Base-by-base conservation (phyloP, 2,329 filamentous ascomycete species). In the Mollisia scopiformis region DNA sequence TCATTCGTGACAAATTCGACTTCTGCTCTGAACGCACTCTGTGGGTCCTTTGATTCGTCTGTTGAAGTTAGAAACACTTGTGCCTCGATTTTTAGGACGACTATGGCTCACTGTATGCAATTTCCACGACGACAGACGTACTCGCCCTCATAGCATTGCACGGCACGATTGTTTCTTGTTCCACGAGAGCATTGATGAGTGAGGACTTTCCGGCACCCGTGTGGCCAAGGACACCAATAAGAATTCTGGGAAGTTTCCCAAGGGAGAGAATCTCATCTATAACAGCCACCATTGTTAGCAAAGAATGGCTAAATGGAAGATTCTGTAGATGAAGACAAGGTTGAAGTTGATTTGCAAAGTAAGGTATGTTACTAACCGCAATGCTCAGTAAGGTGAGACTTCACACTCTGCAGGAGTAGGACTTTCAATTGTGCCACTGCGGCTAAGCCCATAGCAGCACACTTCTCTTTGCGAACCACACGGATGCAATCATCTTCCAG, bases 91-190 rank as follows among this genome's bases (percentile, higher is more conserved):
- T n/a, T n/a, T n/a, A n/a, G n/a, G n/a, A n/a, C n/a, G n/a, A n/a
- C n/a, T n/a, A n/a, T n/a, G n/a, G n/a, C n/a, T n/a, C n/a, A n/a
- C n/a, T 81, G 69, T 73, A 80, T 0, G 77, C 78, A 6, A 81
- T 72, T 61, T 80, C 78, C 0, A 78, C 80, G 1, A 81, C 77
- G 2, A 80, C 78, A 14, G 78, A 77, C 0, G 79, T 81, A 47
- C 79, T 80, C 8, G 79, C 79, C 33, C 77, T 71, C 78, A 81
- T 80, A 64, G 77, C 80, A 50, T 79, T 81, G 0, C 77, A 80
- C 0, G 79, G 79, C 0, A 81, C 75, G 1, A 81, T 68, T 3
- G 75, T 73, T 63, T 82, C 78, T 63, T 81, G 77, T 35, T 80
- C 78, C 1, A 81, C 72, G 59, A 82, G 21, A 11, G 66, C 64